Conservation (phyloP, 305 asterid genomes). For the Solanum hybrid region DNA sequence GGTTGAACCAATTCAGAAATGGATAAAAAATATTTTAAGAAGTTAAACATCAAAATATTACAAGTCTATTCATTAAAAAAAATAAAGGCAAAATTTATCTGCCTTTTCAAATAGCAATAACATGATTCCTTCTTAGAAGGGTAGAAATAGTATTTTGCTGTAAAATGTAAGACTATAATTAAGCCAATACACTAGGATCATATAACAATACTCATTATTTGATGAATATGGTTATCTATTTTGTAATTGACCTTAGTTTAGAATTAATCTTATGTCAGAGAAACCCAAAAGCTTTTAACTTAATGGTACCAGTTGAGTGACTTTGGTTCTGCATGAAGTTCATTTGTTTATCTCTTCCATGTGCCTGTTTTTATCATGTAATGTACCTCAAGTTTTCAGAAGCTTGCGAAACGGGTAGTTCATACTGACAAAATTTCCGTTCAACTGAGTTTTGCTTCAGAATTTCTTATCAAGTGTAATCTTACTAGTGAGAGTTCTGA, state of each 20-base stretch:
- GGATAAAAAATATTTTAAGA: background rate
- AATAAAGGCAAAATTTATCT: background rate
- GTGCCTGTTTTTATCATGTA: background rate
- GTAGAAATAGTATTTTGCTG: background rate
- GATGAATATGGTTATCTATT: background rate
- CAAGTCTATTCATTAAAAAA: background rate
- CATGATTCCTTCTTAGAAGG: background rate
- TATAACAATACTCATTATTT: background rate
- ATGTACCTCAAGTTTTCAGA: background rate
- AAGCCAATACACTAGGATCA: background rate
- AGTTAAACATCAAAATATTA: background rate
- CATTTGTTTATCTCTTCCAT: background rate
- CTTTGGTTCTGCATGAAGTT: background rate
- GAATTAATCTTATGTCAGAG: background rate
- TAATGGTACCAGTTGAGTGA: background rate
- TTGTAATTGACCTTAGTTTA: background rate
- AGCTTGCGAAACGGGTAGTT: background rate
- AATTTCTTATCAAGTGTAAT: background rate
- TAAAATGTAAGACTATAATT: background rate
- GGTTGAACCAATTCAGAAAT: background rate
- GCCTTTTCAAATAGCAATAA: background rate
- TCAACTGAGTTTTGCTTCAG: background rate
- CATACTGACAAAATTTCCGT: background rate
- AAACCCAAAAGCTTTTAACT: background rate
- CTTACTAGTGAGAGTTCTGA: background rate